Conservation (phyloP, 371 early-diverging fungal genomes). For the Paraphysoderma sedebokerense region DNA sequence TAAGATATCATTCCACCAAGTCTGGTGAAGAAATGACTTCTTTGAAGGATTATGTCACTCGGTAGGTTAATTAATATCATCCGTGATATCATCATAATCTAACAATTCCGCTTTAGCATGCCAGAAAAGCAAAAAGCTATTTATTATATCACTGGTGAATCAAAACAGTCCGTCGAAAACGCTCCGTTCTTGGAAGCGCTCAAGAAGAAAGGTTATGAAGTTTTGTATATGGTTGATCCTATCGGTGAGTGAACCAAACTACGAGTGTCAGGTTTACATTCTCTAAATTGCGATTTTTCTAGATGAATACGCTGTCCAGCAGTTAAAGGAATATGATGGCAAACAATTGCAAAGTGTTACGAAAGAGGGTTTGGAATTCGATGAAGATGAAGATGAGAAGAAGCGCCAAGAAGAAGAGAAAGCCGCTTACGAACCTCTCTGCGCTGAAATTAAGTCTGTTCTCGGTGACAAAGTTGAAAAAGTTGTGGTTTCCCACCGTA, state of each 20-base stretch:
- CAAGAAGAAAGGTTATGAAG: slow-evolving; percentile 88
- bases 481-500: slow-evolving; percentile 85
- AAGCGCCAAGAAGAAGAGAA: slow-evolving; percentile 71
- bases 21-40: slow-evolving; percentile 74
- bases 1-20: slow-evolving; percentile 87
- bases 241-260: too few relatives aligned
- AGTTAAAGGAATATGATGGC: slow-evolving; percentile 96
- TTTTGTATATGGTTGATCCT: slow-evolving; percentile 58
- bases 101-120: too few relatives aligned
- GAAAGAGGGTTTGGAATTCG: slow-evolving; percentile 97
- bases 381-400: slow-evolving; percentile 94
- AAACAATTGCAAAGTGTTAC: slow-evolving; percentile 95
- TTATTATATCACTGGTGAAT: slow-evolving; percentile 97
- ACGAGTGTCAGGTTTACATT: too few relatives aligned
- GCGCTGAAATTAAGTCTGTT: slow-evolving; percentile 68
- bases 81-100: too few relatives aligned
- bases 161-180: slow-evolving; percentile 83
- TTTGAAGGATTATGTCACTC: slow-evolving; percentile 85
- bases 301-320: slow-evolving; percentile 93
- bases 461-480: slow-evolving; percentile 97
- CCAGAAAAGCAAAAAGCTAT: slow-evolving; percentile 65
- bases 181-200: slow-evolving; percentile 96
- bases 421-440: slow-evolving; percentile 64
- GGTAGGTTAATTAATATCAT: too few relatives aligned
- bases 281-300: too few relatives aligned